These are phyloP conservation scores for Erythrophleum fordii DNA, from an alignment of 306 rosid species.

Conservation along the genomic window DNA sequence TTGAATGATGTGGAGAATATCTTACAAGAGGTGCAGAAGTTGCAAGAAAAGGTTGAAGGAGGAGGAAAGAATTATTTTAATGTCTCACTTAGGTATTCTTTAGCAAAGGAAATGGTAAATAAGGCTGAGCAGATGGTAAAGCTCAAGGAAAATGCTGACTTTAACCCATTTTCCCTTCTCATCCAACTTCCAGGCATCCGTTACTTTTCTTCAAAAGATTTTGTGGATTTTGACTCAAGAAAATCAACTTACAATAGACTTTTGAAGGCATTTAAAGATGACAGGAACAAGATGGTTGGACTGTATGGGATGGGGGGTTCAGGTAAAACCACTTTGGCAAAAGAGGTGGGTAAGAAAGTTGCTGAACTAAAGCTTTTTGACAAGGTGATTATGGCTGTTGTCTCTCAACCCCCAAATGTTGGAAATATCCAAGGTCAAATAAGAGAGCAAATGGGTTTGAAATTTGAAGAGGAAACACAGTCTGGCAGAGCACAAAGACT, in stretches of 20 bases:
- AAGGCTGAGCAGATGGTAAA: not conserved
- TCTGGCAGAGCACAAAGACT: not conserved
- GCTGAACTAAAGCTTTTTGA: not conserved
- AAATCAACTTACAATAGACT: not conserved
- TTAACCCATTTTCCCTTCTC: not conserved
- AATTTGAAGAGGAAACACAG: rapidly evolving
- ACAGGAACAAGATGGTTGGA: not conserved
- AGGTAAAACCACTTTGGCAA: slow-evolving; percentile 1
- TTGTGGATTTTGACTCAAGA: not conserved
- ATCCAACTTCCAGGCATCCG: not conserved
- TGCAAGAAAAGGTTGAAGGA: not conserved
- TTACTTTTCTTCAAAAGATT: not conserved
- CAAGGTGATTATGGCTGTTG: not conserved
- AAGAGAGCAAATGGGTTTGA: not conserved
- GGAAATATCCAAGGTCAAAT: not conserved
- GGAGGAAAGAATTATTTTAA: not conserved
- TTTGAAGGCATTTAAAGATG: not conserved
- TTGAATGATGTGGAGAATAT: not conserved
- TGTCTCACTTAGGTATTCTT: not conserved
- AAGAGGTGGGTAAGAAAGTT: not conserved
- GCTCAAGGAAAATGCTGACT: not conserved
- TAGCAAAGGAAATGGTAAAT: not conserved
- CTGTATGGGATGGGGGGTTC: not conserved
- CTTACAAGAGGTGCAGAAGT: not conserved
- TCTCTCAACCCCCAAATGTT: not conserved